Percentiles rank a stretch among this genome's conserved stretches.
Conservation (phyloP, 2,329 filamentous ascomycete species). For the Diaporthe sp. region DNA sequence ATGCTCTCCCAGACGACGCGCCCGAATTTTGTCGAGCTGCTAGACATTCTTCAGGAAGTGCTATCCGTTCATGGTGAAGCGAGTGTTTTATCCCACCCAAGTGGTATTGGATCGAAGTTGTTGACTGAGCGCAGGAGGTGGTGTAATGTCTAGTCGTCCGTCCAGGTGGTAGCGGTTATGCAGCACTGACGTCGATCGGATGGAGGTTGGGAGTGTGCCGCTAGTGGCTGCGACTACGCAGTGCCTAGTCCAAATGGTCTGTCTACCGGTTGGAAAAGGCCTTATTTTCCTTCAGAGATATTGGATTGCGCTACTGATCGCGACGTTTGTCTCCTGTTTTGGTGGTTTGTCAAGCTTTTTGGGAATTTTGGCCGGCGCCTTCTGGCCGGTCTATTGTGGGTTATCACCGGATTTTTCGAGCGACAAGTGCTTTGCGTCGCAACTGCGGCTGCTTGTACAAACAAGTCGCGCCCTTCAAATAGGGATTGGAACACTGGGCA, state of each 20-base stretch:
- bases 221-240: slow-evolving; percentile 14
- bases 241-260: neutral
- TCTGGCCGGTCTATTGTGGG: slow-evolving; percentile 12
- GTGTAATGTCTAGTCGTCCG: neutral
- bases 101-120: neutral
- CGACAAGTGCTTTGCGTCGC: slow-evolving; percentile 6
- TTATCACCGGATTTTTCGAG: slow-evolving; percentile 27
- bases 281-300: neutral
- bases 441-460: neutral
- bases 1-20: slow-evolving; percentile 37
- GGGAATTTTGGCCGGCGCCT: neutral
- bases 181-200: slow-evolving; percentile 30
- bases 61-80: slow-evolving; percentile 35
- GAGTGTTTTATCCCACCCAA: neutral
- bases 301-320: neutral
- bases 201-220: slow-evolving; percentile 29
- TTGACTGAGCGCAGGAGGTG: neutral
- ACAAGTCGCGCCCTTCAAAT: slow-evolving; percentile 14
- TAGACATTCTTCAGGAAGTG: slow-evolving; percentile 36
- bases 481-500: neutral
- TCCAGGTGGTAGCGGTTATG: neutral
- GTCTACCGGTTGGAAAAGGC: neutral
- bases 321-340: neutral
- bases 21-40: slow-evolving; percentile 36
- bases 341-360: neutral